Conservation (phyloP, 1,284 basidiomycete genomes). For the Fomitopsis betulina region DNA sequence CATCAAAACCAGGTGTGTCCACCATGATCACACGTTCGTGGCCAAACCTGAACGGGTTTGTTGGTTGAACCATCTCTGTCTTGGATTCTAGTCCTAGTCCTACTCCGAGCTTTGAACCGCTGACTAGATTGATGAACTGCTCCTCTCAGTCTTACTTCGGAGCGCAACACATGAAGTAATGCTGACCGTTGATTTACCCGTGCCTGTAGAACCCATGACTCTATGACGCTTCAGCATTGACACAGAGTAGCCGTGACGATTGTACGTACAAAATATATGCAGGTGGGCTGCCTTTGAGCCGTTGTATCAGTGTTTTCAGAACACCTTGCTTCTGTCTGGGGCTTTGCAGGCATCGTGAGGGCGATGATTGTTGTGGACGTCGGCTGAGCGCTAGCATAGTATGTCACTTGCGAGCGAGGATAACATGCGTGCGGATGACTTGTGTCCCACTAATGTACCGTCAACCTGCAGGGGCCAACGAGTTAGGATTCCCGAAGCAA, state of each 20-base stretch:
- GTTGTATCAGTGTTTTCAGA: neutral
- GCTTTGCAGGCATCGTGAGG: too few relatives aligned
- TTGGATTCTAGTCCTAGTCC: constrained; percentile 11
- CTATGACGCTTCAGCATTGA: neutral
- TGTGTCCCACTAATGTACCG: too few relatives aligned
- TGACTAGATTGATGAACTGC: constrained; percentile 16
- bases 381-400: too few relatives aligned
- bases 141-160: neutral
- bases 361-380: too few relatives aligned
- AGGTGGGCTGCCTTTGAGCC: neutral
- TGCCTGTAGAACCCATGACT: constrained; percentile 5
- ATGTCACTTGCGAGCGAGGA: too few relatives aligned
- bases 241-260: too few relatives aligned
- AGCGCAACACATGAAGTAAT: neutral
- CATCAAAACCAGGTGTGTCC: constrained; percentile 33
- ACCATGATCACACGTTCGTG: constrained; percentile 23
- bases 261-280: neutral
- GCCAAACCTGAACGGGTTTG: constrained; percentile 24
- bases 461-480: too few relatives aligned
- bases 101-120: constrained; percentile 10
- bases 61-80: constrained; percentile 19
- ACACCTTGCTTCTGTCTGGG: neutral
- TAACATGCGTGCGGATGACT: too few relatives aligned
- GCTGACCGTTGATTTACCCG: constrained; percentile 5
- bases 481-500: too few relatives aligned